Evolutionary conservation across 1,139 yeast species (phyloP).

Genomic region (Scheffersomyces stambukii): DNA sequence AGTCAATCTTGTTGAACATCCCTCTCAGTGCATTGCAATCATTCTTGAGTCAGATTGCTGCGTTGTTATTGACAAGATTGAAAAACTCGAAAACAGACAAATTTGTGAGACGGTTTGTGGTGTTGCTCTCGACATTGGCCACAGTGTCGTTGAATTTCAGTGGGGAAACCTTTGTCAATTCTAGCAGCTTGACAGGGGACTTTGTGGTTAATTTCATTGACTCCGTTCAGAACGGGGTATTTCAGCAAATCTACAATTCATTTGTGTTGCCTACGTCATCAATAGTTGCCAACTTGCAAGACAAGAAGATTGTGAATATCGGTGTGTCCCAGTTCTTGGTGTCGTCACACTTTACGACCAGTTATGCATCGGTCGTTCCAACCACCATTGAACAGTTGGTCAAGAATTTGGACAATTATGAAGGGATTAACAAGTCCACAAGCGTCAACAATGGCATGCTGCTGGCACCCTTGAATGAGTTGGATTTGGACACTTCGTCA

Average conservation of each 20-base stretch:
- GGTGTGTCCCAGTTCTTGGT: conserved; percentile 61
- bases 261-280: conserved; percentile 68
- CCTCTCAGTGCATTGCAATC: conserved; percentile 48
- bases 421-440: conserved; percentile 27
- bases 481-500: conserved; percentile 60
- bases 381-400: conserved; percentile 50
- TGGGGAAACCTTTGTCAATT: conserved; percentile 11
- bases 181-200: conserved; percentile 34
- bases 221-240: conserved; percentile 58
- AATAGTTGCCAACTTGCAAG: conserved; percentile 62
- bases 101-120: conserved; percentile 66
- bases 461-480: conserved; percentile 36
- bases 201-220: conserved; percentile 58
- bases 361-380: conserved; percentile 38
- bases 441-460: conserved; percentile 25
- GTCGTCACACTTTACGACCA: conserved; percentile 9
- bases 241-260: conserved; percentile 58
- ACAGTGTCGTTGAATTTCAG: conserved; percentile 31
- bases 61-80: conserved; percentile 72
- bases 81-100: conserved; percentile 80
- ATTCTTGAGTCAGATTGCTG: conserved; percentile 70
- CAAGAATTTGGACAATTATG: conserved; percentile 39
- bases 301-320: conserved; percentile 69
- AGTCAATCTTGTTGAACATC: conserved; percentile 57
- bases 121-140: conserved; percentile 58